Percentiles rank a stretch among this genome's conserved stretches.
Conservation (phyloP, 2,329 filamentous ascomycete species). For the Epichloe typhina region DNA sequence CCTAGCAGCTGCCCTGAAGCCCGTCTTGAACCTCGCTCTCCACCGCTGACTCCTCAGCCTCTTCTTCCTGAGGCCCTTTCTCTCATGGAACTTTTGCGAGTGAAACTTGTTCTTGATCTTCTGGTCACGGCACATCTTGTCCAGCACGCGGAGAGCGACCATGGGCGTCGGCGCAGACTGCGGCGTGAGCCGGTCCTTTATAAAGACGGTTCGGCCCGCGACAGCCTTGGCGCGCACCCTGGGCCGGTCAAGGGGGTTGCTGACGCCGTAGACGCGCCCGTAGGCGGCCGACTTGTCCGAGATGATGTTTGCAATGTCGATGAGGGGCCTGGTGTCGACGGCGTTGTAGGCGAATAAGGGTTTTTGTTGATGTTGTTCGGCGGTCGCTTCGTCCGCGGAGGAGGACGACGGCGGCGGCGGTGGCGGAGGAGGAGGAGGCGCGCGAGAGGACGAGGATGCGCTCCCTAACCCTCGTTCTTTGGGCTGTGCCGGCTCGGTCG, state of each 20-base stretch:
- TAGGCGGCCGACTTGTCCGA: conserved; percentile 16
- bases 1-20: conserved; percentile 50
- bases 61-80: conserved; percentile 66
- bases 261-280: conserved; percentile 9
- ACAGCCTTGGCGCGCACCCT: conserved; percentile 21
- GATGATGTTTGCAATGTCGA: conserved; percentile 25
- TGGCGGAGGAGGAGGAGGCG: conserved; percentile 6
- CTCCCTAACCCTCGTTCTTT: background rate
- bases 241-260: conserved; percentile 16
- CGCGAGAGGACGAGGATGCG: background rate
- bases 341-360: conserved; percentile 7
- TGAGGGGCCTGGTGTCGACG: conserved; percentile 8
- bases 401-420: conserved; percentile 5
- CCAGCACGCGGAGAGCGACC: conserved; percentile 30
- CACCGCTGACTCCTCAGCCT: conserved; percentile 56
- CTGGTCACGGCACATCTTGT: conserved; percentile 34
- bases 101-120: conserved; percentile 40
- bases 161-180: conserved; percentile 26
- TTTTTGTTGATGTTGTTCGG: background rate
- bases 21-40: conserved; percentile 53
- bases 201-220: conserved; percentile 25
- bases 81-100: conserved; percentile 59
- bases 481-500: conserved; percentile 7
- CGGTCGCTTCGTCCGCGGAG: background rate
- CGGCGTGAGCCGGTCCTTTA: conserved; percentile 16